phyloP scores from a whole-genome alignment of 805 yeast species.

The Priceomyces fermenticarens region DNA sequence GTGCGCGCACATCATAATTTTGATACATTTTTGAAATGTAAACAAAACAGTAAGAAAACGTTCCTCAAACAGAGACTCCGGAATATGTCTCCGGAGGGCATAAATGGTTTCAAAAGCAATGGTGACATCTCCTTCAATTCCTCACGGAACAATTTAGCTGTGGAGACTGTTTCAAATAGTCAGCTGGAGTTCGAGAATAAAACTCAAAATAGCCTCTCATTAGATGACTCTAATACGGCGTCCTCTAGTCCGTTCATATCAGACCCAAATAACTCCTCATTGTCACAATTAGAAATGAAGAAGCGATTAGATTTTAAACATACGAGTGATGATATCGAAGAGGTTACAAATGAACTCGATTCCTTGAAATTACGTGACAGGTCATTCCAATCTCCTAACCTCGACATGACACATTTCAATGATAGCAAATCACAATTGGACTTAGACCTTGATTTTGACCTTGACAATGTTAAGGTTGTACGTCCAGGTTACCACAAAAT shows the following conservation, averaged over 20 bases:
- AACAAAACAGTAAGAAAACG: neutral
- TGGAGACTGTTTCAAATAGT: too few relatives aligned
- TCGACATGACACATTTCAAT: constrained; percentile 13
- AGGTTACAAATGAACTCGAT: neutral
- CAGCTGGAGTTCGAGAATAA: neutral
- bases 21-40: constrained; percentile 2
- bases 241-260: constrained; percentile 15
- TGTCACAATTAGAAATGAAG: neutral
- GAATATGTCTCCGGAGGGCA: too few relatives aligned
- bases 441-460: constrained; percentile 17
- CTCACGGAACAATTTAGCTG: neutral
- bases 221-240: constrained; percentile 1
- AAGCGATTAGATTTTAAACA: neutral
- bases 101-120: neutral
- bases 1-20: constrained; percentile 3
- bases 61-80: too few relatives aligned
- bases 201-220: neutral
- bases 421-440: constrained; percentile 22
- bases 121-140: constrained; percentile 1
- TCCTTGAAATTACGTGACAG: constrained; percentile 1
- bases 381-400: constrained; percentile 6
- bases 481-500: constrained; percentile 1
- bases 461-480: constrained; percentile 7
- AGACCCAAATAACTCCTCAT: constrained; percentile 10
- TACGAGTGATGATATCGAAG: neutral